These are phyloP conservation scores for Quercus agrifolia DNA, from an alignment of 306 rosid genomes.

Conservation along the genomic window DNA sequence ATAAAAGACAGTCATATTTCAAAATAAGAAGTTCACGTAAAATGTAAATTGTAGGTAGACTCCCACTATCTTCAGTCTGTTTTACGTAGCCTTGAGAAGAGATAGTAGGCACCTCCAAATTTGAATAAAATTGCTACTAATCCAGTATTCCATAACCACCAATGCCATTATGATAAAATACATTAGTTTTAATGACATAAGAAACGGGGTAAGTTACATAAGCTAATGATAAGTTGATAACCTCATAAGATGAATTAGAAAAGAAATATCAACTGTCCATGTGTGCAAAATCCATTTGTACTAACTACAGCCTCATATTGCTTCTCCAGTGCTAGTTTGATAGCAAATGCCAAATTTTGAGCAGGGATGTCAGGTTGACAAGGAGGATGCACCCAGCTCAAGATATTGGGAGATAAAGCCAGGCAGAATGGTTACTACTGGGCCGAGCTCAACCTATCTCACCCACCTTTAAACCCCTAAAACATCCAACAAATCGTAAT, in stretches of 20 bases:
- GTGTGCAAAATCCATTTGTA: not conserved
- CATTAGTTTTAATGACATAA: not conserved
- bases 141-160: not conserved
- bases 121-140: not conserved
- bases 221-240: not conserved
- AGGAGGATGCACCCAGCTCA: too few relatives aligned
- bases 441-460: too few relatives aligned
- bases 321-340: not conserved
- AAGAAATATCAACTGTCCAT: not conserved
- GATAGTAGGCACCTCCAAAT: not conserved
- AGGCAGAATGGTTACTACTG: too few relatives aligned
- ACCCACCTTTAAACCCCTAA: too few relatives aligned
- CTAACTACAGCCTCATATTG: not conserved
- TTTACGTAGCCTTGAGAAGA: not conserved
- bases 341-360: too few relatives aligned
- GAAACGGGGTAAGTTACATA: not conserved
- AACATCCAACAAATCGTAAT: too few relatives aligned
- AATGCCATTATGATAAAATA: not conserved
- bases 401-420: too few relatives aligned
- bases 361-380: too few relatives aligned
- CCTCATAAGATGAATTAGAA: not conserved
- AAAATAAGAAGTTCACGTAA: not conserved
- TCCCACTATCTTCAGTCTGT: not conserved
- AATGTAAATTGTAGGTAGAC: not conserved
- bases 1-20: conserved; percentile 1